Conservation (phyloP, 2,329 filamentous ascomycete genomes). For the Trichoderma koningiopsis region DNA sequence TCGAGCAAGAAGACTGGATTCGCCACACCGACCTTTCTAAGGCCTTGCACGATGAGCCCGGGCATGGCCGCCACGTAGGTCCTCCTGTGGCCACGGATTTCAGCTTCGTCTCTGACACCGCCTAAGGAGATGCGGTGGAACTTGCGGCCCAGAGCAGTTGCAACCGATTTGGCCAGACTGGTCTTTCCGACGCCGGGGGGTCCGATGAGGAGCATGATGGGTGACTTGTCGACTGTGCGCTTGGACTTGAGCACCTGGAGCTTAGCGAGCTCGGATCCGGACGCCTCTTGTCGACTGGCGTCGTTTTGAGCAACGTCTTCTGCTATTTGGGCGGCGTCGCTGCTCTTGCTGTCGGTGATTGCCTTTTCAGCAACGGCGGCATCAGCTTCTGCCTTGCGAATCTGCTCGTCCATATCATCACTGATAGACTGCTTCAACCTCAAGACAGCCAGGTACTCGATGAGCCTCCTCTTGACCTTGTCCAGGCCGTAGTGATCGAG, state of each 20-base stretch:
- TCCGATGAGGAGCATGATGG: conserved; percentile 89
- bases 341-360: conserved; percentile 29
- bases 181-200: conserved; percentile 97
- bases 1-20: conserved; percentile 96
- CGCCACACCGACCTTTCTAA: conserved; percentile 92
- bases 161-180: conserved; percentile 88
- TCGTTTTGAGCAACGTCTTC: conserved; percentile 7
- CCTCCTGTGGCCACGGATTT: conserved; percentile 90
- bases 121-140: conserved; percentile 97
- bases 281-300: conserved; percentile 27
- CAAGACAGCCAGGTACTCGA: conserved; percentile 96
- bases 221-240: conserved; percentile 90
- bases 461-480: conserved; percentile 92
- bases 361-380: conserved; percentile 59
- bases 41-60: conserved; percentile 85
- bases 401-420: conserved; percentile 76
- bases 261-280: conserved; percentile 56
- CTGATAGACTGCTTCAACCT: conserved; percentile 93
- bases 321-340: conserved; percentile 30
- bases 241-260: conserved; percentile 77
- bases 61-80: conserved; percentile 99
- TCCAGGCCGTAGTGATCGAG: conserved; percentile 96
- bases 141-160: conserved; percentile 86
- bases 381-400: conserved; percentile 66
- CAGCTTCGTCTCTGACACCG: conserved; percentile 92